Evolutionary conservation across 768 basidiomycete species (phyloP).

Genomic region (Sporobolomyces phaffii): DNA sequence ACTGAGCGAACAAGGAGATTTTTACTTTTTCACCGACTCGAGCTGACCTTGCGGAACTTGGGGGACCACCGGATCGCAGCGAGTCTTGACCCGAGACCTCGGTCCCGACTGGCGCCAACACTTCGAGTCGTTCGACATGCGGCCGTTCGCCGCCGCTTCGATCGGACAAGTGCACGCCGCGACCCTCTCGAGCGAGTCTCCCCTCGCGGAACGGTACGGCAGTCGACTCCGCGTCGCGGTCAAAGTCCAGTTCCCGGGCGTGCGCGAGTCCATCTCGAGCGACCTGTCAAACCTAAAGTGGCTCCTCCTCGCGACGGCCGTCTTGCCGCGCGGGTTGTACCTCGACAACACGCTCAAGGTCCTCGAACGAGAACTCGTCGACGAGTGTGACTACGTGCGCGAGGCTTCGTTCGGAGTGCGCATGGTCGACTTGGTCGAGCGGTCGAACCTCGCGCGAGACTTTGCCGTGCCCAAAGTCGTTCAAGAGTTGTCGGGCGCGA

Average conservation of each 20-base stretch:
- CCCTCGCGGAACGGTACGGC: conserved; percentile 47
- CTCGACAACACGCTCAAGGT: conserved; percentile 81
- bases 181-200: conserved; percentile 53
- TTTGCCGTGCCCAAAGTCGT: conserved; percentile 79
- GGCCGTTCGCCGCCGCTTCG: conserved; percentile 91
- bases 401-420: conserved; percentile 66
- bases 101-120: conserved; percentile 66
- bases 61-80: conserved; percentile 48
- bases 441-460: conserved; percentile 54
- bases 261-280: conserved; percentile 74
- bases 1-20: too few species aligned
- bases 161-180: conserved; percentile 93
- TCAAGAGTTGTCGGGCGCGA: conserved; percentile 70
- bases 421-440: conserved; percentile 51
- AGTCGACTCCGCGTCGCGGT: conserved; percentile 45
- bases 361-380: conserved; percentile 78
- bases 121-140: conserved; percentile 70
- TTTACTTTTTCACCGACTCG: neutral
- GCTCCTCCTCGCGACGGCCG: conserved; percentile 67
- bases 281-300: conserved; percentile 81
- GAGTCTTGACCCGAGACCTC: conserved; percentile 65
- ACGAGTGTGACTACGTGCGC: conserved; percentile 83
- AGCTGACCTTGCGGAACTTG: too few species aligned
- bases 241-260: conserved; percentile 94
- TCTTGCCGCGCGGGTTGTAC: conserved; percentile 83